Base-by-base conservation (phyloP, 768 basidiomycete species). In the Obba rivulosa region DNA sequence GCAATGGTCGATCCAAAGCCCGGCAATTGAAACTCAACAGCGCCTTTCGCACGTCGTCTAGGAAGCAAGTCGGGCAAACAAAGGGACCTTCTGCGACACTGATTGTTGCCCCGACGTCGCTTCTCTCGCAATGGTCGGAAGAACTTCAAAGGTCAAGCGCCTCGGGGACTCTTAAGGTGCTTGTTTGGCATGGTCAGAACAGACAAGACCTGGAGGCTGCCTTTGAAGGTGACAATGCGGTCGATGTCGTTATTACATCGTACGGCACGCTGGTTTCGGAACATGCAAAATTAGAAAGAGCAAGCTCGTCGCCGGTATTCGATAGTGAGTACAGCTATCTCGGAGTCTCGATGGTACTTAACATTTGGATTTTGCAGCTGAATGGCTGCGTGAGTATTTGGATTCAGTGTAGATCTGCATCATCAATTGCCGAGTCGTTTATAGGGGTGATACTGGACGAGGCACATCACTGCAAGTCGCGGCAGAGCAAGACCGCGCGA, bases 181-280 rank as follows among this genome's bases (percentile, higher is more conserved):
- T 82, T 34, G 70, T 97, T 35, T 95, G 92, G 87, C 92, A 96
- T 63, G 94, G 93, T 3, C 83, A 85, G 53, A 89, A 90, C 60
- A 75, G 92, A 45, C 67, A 78, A n/a, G 83, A 90, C 58, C 62
- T 95, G 24, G 81, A 87, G 45, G 61, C 69, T 54, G 63, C 72
- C 49, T 53, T 85, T 10, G 76, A 80, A 46, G 74, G 75, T 37
- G 79, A 79, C 13, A 71, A 77, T n/a, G 79, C 71, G 9, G 77
- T 88, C 48, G 83, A 85, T 46, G 78, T 95, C n/a, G 75, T 97
- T 23, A 78, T 97, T 45, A 97, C 93, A 0, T 92, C 88, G 20
- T 98, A 97, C 57, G 94, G 94, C 0, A 85, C 87, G 11, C 68
- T 98, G 25, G 84, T 81, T n/a, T 92, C 90, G 18, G 94, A 98